Evolutionary conservation across 1,284 basidiomycete species (phyloP).

Genomic region (Sanghuangporus baumii): DNA sequence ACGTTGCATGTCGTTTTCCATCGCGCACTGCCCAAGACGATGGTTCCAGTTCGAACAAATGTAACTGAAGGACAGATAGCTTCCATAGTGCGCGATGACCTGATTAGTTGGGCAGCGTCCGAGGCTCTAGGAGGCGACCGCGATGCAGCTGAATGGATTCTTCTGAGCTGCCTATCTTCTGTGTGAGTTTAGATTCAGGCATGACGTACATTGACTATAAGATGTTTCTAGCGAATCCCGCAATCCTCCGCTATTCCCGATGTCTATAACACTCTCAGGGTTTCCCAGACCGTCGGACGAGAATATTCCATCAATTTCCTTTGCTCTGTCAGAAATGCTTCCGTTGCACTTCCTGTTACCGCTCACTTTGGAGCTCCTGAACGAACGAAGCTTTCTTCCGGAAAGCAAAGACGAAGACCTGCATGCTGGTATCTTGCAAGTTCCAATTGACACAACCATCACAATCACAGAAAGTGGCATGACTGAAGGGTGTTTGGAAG

Average conservation of each 20-base stretch:
- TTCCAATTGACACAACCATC: conserved; percentile 57
- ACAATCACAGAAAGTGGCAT: conserved; percentile 66
- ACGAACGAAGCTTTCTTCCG: conserved; percentile 54
- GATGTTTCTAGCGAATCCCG: conserved; percentile 53
- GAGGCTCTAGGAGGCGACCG: conserved; percentile 63
- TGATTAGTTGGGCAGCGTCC: conserved; percentile 67
- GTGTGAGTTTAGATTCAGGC: conserved; percentile 42
- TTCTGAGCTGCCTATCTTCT: conserved; percentile 59
- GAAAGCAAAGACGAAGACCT: conserved; percentile 72
- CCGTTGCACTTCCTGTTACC: conserved; percentile 45
- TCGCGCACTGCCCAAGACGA: conserved; percentile 33
- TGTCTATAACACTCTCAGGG: conserved; percentile 56
- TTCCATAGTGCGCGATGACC: conserved; percentile 36
- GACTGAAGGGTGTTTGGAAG: conserved; percentile 59
- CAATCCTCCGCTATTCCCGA: conserved; percentile 61
- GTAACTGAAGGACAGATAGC: conserved; percentile 13
- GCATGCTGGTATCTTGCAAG: conserved; percentile 70
- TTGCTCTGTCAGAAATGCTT: conserved; percentile 52
- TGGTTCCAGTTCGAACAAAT: conserved; percentile 29
- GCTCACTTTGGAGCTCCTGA: conserved; percentile 55
- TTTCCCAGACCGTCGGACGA: conserved; percentile 41
- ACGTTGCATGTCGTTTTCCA: conserved; percentile 66
- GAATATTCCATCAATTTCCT: conserved; percentile 39
- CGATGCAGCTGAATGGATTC: conserved; percentile 72
- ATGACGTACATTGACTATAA: background rate